Evolutionary conservation across 257 asterid genomes (phyloP), one percentile per base, ranked within the genome.

Genomic region (Nicotiana attenuata): DNA sequence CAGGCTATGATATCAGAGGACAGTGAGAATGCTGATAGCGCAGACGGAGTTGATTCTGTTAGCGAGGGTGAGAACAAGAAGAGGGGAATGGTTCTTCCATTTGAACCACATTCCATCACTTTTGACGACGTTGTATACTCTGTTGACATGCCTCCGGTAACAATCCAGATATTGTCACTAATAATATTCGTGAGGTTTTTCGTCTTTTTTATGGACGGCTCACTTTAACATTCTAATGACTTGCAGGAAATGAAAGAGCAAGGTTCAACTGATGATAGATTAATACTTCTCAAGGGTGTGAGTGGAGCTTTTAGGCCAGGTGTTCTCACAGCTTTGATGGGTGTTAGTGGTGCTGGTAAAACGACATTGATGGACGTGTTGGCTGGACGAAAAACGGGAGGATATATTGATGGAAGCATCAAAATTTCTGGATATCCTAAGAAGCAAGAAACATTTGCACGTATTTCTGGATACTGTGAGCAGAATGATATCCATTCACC

Each of bases 81-180:
- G 79, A 91, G 64, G 67, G 98, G 98, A 89, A 91, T 93, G 97
- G 88, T 95, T 82, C 98, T 95, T 87, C 99, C 98, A 38, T 95
- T 93, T 67, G 98, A 91, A 83, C 98, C 99, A 1, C 96, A 95
- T 83, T 92, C 94, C 28, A 85, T 95, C 78, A 93, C 98, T 26
- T 95, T 95, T 63, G 94, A 95, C 11, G 88, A 93, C 8, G 31
- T 95, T 35, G 81, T 75, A 78, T 95, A 95, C 80, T 92, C 97
- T 1, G 99, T 95, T 4, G 99, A 93, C 88, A 95, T 95, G 99
- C 99, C 99, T 75, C 80, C 80, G 69, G 98, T 93, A 87, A 67
- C 2, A 45, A 17, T 29, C 47, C 10, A 8, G 11, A 35, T 28
- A 6, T 55, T 10, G 5, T 8, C 15, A 13, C 26, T 5, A 56